Percentiles rank a stretch among this genome's conserved stretches.
Evolutionary conservation across 2,329 filamentous ascomycete species (phyloP).

Genomic region (Spiromastix sp.): DNA sequence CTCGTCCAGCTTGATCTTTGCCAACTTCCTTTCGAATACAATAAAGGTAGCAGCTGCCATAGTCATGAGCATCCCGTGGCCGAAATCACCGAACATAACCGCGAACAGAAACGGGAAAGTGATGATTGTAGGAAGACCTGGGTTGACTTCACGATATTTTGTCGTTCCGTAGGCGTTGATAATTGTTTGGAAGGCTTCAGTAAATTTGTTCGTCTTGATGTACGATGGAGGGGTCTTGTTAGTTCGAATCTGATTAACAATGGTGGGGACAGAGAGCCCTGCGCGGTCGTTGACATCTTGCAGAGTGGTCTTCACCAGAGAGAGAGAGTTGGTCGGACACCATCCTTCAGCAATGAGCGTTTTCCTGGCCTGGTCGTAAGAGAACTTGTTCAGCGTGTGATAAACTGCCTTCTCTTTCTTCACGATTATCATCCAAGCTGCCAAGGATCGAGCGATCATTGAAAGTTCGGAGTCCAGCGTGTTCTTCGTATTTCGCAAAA

Average conservation of each 20-base stretch:
- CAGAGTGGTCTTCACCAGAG: slow-evolving; percentile 81
- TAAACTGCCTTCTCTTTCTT: slow-evolving; percentile 99
- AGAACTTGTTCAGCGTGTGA: slow-evolving; percentile 89
- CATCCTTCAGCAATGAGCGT: slow-evolving; percentile 96
- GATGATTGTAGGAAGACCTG: slow-evolving; percentile 85
- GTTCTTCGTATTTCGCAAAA: slow-evolving; percentile 87
- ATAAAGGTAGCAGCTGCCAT: slow-evolving; percentile 82
- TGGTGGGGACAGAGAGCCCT: slow-evolving; percentile 91
- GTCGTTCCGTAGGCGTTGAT: slow-evolving; percentile 97
- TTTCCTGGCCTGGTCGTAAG: slow-evolving; percentile 89
- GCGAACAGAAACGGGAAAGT: slow-evolving; percentile 99
- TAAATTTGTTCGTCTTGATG: slow-evolving; percentile 97
- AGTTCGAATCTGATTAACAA: slow-evolving; percentile 94
- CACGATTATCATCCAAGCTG: slow-evolving; percentile 94
- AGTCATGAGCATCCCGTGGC: slow-evolving; percentile 85
- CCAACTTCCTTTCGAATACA: slow-evolving; percentile 80
- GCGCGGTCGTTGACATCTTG: slow-evolving; percentile 95
- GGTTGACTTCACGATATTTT: slow-evolving; percentile 96
- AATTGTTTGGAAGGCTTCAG: slow-evolving; percentile 95
- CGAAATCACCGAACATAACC: slow-evolving; percentile 99
- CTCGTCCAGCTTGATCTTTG: slow-evolving; percentile 84
- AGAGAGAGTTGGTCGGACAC: slow-evolving; percentile 85
- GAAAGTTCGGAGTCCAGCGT: slow-evolving; percentile 87
- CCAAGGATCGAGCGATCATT: slow-evolving; percentile 84
- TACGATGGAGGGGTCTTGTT: slow-evolving; percentile 97